These are phyloP conservation scores for Ceratobasidium sp. DNA, from an alignment of 1,284 basidiomycete genomes.

Conservation along the genomic window DNA sequence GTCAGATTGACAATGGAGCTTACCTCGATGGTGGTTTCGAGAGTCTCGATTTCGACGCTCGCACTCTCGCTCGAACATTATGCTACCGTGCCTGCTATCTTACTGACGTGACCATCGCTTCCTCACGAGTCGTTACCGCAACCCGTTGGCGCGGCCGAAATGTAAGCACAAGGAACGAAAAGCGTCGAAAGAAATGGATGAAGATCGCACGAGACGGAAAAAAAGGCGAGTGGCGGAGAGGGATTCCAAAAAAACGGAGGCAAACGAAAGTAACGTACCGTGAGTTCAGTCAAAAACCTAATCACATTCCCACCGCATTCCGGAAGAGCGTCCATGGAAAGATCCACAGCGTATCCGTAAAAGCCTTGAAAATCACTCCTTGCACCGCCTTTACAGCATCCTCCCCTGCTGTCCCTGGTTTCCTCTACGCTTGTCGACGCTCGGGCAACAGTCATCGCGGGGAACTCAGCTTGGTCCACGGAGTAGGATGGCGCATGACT, in stretches of 20 bases:
- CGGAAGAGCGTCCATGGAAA: conserved; percentile 95
- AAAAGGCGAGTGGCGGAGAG: too few species aligned
- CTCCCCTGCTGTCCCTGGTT: too few species aligned
- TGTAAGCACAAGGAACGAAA: neutral
- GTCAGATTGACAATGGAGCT: conserved; percentile 40
- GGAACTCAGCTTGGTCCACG: conserved; percentile 98
- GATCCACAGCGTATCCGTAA: conserved; percentile 96
- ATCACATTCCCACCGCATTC: conserved; percentile 92
- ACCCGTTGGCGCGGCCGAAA: conserved; percentile 65
- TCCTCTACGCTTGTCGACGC: conserved; percentile 69
- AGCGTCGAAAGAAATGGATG: too few species aligned
- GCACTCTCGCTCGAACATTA: conserved; percentile 95
- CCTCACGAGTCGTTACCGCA: conserved; percentile 91
- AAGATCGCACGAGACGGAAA: too few species aligned
- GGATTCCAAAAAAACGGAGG: too few species aligned
- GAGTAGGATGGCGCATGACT: conserved; percentile 98
- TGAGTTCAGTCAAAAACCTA: conserved; percentile 87
- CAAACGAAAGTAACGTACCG: conserved; percentile 65
- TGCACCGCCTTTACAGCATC: conserved; percentile 14
- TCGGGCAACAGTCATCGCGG: conserved; percentile 95
- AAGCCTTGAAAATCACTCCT: conserved; percentile 68
- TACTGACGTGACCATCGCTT: conserved; percentile 93
- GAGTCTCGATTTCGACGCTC: conserved; percentile 96
- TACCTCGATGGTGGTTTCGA: conserved; percentile 97
- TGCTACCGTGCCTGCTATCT: conserved; percentile 92